Evolutionary conservation across 345 rosid species (phyloP), one percentile per base, ranked within the genome.

Genomic region (Populus nigra): DNA sequence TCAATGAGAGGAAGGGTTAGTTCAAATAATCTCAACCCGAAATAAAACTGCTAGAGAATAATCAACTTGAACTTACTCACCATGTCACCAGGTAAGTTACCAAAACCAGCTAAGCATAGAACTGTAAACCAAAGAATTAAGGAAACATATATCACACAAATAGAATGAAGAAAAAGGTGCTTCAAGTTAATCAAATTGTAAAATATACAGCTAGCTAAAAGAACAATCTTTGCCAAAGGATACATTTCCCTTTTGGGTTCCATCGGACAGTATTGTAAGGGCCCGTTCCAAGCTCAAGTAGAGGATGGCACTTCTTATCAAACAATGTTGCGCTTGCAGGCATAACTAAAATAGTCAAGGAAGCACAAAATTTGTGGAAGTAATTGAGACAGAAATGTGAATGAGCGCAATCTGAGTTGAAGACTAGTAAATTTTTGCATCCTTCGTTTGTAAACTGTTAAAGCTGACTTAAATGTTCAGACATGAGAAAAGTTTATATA

Each of bases 31-130:
- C 41, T 55, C 18, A 50, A 47, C 50, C 13, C 47, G 15, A 13
- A 11, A 20, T n/a, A 39, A 50, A 36, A 77, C 16, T 23, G 73
- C 7, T 73, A 82, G 12, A 38, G 62, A 43, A 49, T 38, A 63
- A 73, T 49, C 36, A 76, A 43, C 59, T 20, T 5, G 50, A 50
- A 57, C 1, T 15, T 45, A 75, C 83, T 59, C 88, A 95, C 99
- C 99, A 95, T 92, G 82, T 95, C 94, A 82, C 99, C 99, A 62
- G 99, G 99, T 74, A 95, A 87, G 87, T 95, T 95, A 18, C 99
- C 99, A 80, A 95, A 95, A 78, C 99, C 99, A 84, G 99, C 98
- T 81, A 95, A 82, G 65, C 98, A 95, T 67, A 95, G 61, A 85
- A 90, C 99, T 93, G 85, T 39, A 59, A 41, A 83, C 55, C 77